Evolutionary conservation across 768 basidiomycete genomes (phyloP), one percentile per base, ranked within the genome.

Genomic region (Neoboletus brunneissimus): DNA sequence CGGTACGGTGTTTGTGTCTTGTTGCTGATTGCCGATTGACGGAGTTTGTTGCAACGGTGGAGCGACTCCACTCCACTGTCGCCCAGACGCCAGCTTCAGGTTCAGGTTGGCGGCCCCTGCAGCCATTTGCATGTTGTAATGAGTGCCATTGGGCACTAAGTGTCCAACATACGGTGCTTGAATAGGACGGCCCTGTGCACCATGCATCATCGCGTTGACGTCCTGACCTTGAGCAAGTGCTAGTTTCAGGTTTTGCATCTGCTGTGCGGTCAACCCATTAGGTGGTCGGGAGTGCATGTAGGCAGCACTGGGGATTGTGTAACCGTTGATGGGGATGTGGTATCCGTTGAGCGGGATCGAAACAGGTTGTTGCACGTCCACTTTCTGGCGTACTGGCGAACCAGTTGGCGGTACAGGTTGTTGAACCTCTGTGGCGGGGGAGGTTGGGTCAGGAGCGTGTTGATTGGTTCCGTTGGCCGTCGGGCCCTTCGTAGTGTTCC

Each of bases 181-280:
- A 13, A 78, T 75, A 64, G 78, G 74, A 56, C 73, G 70, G 54
- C 67, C 69, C 48, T 70, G 63, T 51, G 68, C 50, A 41, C 68
- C 62, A 48, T 77, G 77, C 51, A 75, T 64, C 41, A 69, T 61
- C 45, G 51, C 48, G 51, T 74, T 73, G 37, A 77, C 61, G 43
- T 79, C 80, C 56, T 74, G 76, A 18, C 67, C 71, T 51, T 70
- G 72, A 35, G 79, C 79, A 55, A 85, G 80, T 4, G 79, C 82
- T 10, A 79, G 71, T 70, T 86, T 86, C 41, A 87, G 63, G 53
- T 74, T 78, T 66, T 85, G 83, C 67, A 87, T 73, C 62, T 87
- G 85, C 57, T 87, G 86, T 20, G 73, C 56, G 34, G 76, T 81
- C 45, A 87, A 66, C 2, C 74, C 73, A 43, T 73, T 75, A 5